These are phyloP conservation scores for Calocybe indica DNA, from an alignment of 768 basidiomycete genomes.

Conservation along the genomic window DNA sequence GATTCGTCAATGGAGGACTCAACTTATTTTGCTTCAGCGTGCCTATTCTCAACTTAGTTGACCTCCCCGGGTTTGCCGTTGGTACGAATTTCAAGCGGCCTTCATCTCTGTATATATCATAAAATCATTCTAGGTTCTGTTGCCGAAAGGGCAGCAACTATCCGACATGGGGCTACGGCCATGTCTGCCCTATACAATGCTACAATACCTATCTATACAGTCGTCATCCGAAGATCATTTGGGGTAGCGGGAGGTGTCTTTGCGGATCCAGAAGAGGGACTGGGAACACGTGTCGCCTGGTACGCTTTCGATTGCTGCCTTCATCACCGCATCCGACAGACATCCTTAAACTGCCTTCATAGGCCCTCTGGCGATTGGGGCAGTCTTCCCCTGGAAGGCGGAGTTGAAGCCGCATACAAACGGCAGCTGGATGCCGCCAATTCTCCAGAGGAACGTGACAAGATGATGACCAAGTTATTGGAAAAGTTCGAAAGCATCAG, in stretches of 20 bases:
- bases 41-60: slow-evolving; percentile 33
- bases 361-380: slow-evolving; percentile 40
- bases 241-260: slow-evolving; percentile 35
- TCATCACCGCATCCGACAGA: neutral
- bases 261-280: slow-evolving; percentile 29
- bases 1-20: neutral
- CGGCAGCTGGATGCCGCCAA: slow-evolving; percentile 26
- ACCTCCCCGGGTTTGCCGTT: slow-evolving; percentile 34
- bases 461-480: slow-evolving; percentile 27
- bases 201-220: slow-evolving; percentile 30
- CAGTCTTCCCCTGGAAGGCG: slow-evolving; percentile 34
- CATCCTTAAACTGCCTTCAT: neutral
- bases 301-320: slow-evolving; percentile 10
- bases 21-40: slow-evolving; percentile 14
- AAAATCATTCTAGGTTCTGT: slow-evolving; percentile 16
- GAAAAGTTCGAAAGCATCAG: slow-evolving; percentile 30
- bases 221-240: slow-evolving; percentile 31
- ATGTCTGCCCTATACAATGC: slow-evolving; percentile 32
- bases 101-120: too few species aligned
- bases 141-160: slow-evolving; percentile 32
- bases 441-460: slow-evolving; percentile 25
- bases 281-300: slow-evolving; percentile 30
- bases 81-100: slow-evolving; percentile 12
- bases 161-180: slow-evolving; percentile 31
- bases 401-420: slow-evolving; percentile 36